Conservation (phyloP, 192 early-diverging fungal species). For the Entomortierella parvispora region DNA sequence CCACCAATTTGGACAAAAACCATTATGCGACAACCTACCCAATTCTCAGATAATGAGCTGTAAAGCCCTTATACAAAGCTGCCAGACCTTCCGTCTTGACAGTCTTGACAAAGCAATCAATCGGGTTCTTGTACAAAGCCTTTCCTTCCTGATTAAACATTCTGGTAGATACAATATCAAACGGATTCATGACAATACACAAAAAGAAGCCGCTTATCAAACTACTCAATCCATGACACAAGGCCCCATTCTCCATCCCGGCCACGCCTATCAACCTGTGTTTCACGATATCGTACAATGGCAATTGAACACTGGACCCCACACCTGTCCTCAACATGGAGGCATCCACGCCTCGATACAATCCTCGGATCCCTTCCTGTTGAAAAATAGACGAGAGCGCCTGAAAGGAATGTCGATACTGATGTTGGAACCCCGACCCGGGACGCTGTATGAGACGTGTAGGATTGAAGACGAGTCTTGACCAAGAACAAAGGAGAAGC, state of each 20-base stretch:
- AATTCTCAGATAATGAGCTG: slow-evolving; percentile 90
- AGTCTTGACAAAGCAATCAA: slow-evolving; percentile 91
- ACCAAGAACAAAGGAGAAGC: slow-evolving; percentile 91
- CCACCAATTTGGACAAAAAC: too few relatives aligned
- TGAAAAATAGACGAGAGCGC: slow-evolving; percentile 74
- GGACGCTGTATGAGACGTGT: slow-evolving; percentile 65
- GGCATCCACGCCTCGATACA: slow-evolving; percentile 90
- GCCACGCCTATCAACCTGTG: slow-evolving; percentile 63
- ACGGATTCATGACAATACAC: slow-evolving; percentile 94
- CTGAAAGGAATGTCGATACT: slow-evolving; percentile 74
- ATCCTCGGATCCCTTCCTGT: slow-evolving; percentile 77
- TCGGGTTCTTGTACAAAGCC: slow-evolving; percentile 82
- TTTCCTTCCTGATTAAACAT: slow-evolving; percentile 91
- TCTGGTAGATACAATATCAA: slow-evolving; percentile 92
- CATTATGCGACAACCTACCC: slow-evolving; percentile 70
- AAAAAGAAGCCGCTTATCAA: slow-evolving; percentile 88
- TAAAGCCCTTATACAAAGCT: slow-evolving; percentile 93
- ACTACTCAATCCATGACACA: slow-evolving; percentile 80
- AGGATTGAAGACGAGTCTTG: slow-evolving; percentile 89
- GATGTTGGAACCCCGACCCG: slow-evolving; percentile 87
- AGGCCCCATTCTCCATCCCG: slow-evolving; percentile 64
- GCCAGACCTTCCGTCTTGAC: slow-evolving; percentile 79
- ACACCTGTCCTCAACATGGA: slow-evolving; percentile 90
- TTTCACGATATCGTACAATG: slow-evolving; percentile 91
- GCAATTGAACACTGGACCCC: slow-evolving; percentile 92